Percentiles rank a stretch among this genome's conserved stretches.
These are phyloP conservation scores for Glonium stellatum DNA, from an alignment of 495 filamentous ascomycete species.

Conservation along the genomic window DNA sequence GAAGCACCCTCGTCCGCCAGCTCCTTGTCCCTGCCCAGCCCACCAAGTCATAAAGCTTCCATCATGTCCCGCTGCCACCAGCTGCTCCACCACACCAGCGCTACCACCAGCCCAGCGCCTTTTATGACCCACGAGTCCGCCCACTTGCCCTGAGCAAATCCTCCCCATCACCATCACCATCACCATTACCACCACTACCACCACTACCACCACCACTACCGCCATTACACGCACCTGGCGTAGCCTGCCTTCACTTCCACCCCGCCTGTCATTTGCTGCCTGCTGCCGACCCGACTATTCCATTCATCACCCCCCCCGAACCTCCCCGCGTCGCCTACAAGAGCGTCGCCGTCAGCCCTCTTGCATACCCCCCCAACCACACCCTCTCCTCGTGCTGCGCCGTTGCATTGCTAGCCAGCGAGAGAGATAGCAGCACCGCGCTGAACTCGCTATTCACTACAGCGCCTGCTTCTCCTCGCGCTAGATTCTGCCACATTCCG, in stretches of 20 bases:
- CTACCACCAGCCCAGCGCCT: not conserved
- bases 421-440: not conserved
- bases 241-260: too few relatives aligned
- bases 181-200: too few relatives aligned
- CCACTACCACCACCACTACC: too few relatives aligned
- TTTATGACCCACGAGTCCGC: not conserved
- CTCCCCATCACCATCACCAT: too few relatives aligned
- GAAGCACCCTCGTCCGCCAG: not conserved
- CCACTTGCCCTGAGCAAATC: not conserved
- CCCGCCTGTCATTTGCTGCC: too few relatives aligned
- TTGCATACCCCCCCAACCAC: too few relatives aligned
- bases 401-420: not conserved
- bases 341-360: too few relatives aligned
- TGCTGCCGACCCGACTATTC: too few relatives aligned
- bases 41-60: constrained; percentile 17
- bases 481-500: not conserved
- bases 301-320: too few relatives aligned
- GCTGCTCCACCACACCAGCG: not conserved
- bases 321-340: too few relatives aligned
- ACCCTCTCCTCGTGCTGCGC: too few relatives aligned
- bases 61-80: constrained; percentile 19
- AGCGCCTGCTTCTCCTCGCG: not conserved
- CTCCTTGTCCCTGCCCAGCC: constrained; percentile 22
- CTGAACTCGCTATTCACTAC: not conserved
- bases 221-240: too few relatives aligned